phyloP scores from a whole-genome alignment of 768 basidiomycete species.

The Lactifluus piperatus region DNA sequence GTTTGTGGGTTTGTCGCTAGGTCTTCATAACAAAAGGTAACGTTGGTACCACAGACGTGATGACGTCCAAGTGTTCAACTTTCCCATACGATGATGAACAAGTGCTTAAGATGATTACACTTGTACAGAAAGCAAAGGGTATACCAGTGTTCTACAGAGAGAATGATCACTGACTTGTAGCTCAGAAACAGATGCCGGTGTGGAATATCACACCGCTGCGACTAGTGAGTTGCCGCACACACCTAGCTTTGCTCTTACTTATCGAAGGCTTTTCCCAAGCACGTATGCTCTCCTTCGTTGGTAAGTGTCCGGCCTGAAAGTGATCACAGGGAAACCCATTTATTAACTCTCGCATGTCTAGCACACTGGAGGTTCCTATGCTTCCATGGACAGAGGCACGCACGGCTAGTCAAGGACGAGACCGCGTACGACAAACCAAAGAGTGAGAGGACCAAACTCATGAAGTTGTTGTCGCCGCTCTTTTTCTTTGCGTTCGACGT shows the following conservation, averaged over 20 bases:
- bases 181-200: neutral
- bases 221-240: neutral
- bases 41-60: neutral
- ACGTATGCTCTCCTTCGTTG: constrained; percentile 7
- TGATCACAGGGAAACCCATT: neutral
- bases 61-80: constrained; percentile 11
- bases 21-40: neutral
- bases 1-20: neutral
- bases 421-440: neutral
- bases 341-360: neutral
- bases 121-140: constrained; percentile 7
- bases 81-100: constrained; percentile 7
- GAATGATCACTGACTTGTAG: neutral
- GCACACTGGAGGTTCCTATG: constrained; percentile 14
- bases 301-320: neutral
- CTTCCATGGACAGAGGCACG: constrained; percentile 9
- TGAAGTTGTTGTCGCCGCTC: constrained; percentile 5
- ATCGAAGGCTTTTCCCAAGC: neutral
- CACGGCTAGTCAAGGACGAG: constrained; percentile 2
- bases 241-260: too few relatives aligned
- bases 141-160: neutral
- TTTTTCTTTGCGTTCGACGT: constrained; percentile 12
- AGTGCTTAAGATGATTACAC: constrained; percentile 2
- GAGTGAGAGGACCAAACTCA: neutral
- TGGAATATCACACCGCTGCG: neutral